These are phyloP conservation scores for Teratosphaeria destructans DNA, from an alignment of 2,329 filamentous ascomycete genomes.

Conservation along the genomic window DNA sequence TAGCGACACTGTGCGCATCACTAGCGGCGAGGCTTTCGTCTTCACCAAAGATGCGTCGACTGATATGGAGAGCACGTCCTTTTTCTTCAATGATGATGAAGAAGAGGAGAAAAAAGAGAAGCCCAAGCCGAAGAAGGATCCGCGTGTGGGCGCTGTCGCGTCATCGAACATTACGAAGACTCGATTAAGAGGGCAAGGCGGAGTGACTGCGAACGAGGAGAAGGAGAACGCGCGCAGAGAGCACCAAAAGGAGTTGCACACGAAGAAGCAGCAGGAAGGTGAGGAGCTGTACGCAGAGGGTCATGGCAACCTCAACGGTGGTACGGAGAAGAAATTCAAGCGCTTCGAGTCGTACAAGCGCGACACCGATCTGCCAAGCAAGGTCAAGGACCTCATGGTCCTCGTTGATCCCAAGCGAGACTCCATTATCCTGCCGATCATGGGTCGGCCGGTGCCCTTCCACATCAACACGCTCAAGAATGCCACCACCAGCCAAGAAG, in stretches of 20 bases:
- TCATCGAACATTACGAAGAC: conserved; percentile 94
- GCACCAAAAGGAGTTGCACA: conserved; percentile 81
- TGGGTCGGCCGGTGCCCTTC: conserved; percentile 94
- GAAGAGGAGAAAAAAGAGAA: conserved; percentile 77
- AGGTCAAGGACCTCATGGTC: conserved; percentile 76
- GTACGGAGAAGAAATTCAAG: conserved; percentile 97
- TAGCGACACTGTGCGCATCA: conserved; percentile 86
- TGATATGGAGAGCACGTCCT: conserved; percentile 87
- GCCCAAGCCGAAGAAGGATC: conserved; percentile 74
- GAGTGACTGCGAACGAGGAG: conserved; percentile 80
- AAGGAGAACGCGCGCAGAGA: conserved; percentile 76
- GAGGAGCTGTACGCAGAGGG: conserved; percentile 76
- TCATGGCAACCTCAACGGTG: conserved; percentile 73
- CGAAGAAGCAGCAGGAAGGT: conserved; percentile 84
- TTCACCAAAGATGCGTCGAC: conserved; percentile 91
- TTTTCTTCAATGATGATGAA: conserved; percentile 97
- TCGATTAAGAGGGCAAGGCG: conserved; percentile 79
- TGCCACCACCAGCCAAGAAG: conserved; percentile 93
- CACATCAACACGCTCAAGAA: conserved; percentile 99
- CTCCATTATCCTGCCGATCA: conserved; percentile 87
- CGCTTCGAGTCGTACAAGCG: conserved; percentile 98
- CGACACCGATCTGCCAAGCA: conserved; percentile 80
- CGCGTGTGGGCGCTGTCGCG: conserved; percentile 73
- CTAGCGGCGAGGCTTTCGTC: conserved; percentile 68
- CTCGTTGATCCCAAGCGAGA: conserved; percentile 83